Base-by-base conservation (phyloP, 2,329 filamentous ascomycete species). In the Metarhizium anisopliae region DNA sequence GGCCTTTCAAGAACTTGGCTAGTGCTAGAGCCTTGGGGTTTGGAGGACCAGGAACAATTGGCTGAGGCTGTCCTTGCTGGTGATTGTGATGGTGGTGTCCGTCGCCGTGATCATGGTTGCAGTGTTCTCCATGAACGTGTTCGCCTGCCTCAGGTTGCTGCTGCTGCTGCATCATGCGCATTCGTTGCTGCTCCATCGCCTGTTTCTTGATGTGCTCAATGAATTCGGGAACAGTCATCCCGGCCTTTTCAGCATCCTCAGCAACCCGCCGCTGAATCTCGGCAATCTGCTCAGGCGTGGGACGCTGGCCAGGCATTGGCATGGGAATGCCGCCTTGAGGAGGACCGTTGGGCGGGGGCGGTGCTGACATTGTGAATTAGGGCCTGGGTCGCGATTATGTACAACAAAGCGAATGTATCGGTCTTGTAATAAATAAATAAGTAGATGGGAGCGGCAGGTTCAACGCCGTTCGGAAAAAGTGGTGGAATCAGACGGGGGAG, bases 11-110 rank as follows among this genome's bases (percentile, higher is more conserved):
- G 74, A 95, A 99, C 66, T 90, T 87, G 62, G 94, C 95, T 55
- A 99, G 81, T 8, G 92, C 91, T 50, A 97, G 74, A 20, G 91
- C 92, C 66, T 91, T 85, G 43, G 93, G 93, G 64, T 95, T 94
- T 5, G 93, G 90, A 29, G 93, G 90, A 1, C 88, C 88, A 4
- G 87, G 87, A 18, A 80, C 77, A 59, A 92, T 89, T 42, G 86
- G 85, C 66, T 88, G 84, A 25, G 78, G 74, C 64, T 84, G 79
- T 51, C 77, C 76, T 61, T 75, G 74, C 40, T 59, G 66, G 60
- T 57, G 59, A 53, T 66, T 63, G 52, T 45, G 10, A 35, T 35
- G 56, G 55, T 53, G 53, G 51, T 65, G 64, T 25, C 59, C 62
- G 40, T 68, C 66, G 50, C 55, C 67, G 47, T 63, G 64, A 59